These are phyloP conservation scores for Hymenoscyphus repandus DNA, from an alignment of 2,329 filamentous ascomycete genomes.

Conservation along the genomic window DNA sequence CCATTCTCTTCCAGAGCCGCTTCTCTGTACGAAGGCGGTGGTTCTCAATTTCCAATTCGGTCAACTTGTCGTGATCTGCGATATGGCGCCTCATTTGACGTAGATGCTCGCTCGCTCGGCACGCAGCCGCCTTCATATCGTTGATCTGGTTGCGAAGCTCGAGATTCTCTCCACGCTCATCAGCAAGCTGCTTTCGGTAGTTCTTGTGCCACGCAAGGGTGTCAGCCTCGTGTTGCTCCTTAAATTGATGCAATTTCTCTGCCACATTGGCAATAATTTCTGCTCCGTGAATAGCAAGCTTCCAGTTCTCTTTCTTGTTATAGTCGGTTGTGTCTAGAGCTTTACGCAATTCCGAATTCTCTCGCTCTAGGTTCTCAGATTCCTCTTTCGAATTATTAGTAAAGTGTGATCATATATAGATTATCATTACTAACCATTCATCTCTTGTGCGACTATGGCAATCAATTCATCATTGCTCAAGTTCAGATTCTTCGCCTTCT, in stretches of 20 bases:
- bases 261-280: slow-evolving; percentile 52
- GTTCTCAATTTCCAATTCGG: slow-evolving; percentile 49
- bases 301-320: slow-evolving; percentile 55
- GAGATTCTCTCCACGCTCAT: slow-evolving; percentile 59
- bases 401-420: neutral
- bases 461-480: slow-evolving; percentile 56
- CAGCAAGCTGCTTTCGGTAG: slow-evolving; percentile 60
- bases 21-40: slow-evolving; percentile 52
- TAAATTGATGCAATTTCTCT: slow-evolving; percentile 61
- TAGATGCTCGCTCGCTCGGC: slow-evolving; percentile 51
- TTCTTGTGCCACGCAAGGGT: slow-evolving; percentile 60
- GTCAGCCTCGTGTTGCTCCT: slow-evolving; percentile 56
- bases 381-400: slow-evolving; percentile 39
- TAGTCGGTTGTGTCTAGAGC: slow-evolving; percentile 57
- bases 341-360: slow-evolving; percentile 56
- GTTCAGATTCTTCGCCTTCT: slow-evolving; percentile 46
- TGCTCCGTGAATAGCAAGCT: slow-evolving; percentile 50
- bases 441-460: slow-evolving; percentile 47
- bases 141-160: slow-evolving; percentile 60
- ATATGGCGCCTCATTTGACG: slow-evolving; percentile 51
- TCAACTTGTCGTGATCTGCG: slow-evolving; percentile 50
- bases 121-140: slow-evolving; percentile 59
- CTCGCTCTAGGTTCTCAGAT: slow-evolving; percentile 54
- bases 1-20: slow-evolving; percentile 62
- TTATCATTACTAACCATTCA: slow-evolving; percentile 42